Base-by-base conservation (phyloP, 2,329 filamentous ascomycete genomes). In the Colletotrichum chlorophyti region DNA sequence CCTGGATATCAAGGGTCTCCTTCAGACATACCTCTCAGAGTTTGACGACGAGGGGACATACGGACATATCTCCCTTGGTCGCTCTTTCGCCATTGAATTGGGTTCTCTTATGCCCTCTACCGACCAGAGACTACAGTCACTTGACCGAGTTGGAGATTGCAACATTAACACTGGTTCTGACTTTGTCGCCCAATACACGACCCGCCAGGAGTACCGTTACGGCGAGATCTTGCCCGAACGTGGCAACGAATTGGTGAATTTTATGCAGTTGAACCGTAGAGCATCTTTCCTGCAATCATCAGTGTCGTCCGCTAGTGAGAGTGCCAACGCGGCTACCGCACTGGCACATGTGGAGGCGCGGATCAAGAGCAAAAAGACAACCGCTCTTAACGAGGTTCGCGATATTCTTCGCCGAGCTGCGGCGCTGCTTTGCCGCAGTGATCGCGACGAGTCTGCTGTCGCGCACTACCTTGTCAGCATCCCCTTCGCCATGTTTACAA, bases 151-250 rank as follows among this genome's bases (percentile, higher is more conserved):
- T 62, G 87, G 89, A 15, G 86, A 89, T 43, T 85, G 86, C 51
- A 86, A 86, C 62, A 89, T 97, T 71, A 97, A 98, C 70, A 93
- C 93, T 10, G 93, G 91, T 1, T 98, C 95, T 3, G 94, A 98
- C 70, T 97, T 99, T 67, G 87, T 99, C 69, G 93, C 95, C 2
- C 94, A 99, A 69, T 99, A 99, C 71, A 98, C 94, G 4, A 96
- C 93, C 23, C 90, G 95, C 32, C 96, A 99, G 71, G 93, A 97
- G 69, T 99, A 99, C 72, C 88, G 93, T 54, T 94, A 94, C 69
- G 87, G 92, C 10, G 92, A 97, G 70, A 84, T 86, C 3, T 77
- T 90, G 32, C 86, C 88, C 1, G 87, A 90, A 58, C 85, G 88
- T 60, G 86, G 88, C 58, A 80, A 83, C 58, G 86, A 90, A 68